phyloP scores from a whole-genome alignment of 768 basidiomycete genomes.

The Naganishia kalamii region DNA sequence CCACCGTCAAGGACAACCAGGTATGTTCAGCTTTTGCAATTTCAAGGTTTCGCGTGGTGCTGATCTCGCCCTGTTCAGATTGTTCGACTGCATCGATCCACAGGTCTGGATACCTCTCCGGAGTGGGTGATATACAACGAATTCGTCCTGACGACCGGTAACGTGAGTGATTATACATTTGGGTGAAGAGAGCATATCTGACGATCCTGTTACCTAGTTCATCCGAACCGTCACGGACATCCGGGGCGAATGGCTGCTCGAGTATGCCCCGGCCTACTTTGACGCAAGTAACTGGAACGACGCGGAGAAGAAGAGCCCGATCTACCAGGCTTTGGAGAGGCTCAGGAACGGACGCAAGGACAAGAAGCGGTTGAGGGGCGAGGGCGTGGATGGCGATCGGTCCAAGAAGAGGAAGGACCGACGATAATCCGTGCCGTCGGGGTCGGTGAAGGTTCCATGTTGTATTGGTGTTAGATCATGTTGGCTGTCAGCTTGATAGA shows the following conservation, averaged over 20 bases:
- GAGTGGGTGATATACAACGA: slow-evolving; percentile 93
- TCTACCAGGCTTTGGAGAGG: slow-evolving; percentile 17
- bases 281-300: slow-evolving; percentile 50
- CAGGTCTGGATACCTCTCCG: slow-evolving; percentile 76
- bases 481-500: neutral
- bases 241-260: slow-evolving; percentile 74
- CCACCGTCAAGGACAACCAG: slow-evolving; percentile 94
- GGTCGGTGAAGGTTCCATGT: neutral
- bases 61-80: slow-evolving; percentile 48
- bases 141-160: slow-evolving; percentile 77
- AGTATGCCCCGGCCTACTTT: slow-evolving; percentile 62
- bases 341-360: slow-evolving; percentile 12
- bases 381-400: slow-evolving; percentile 8
- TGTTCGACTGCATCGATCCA: slow-evolving; percentile 75
- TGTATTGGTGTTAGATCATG: neutral
- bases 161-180: too few species aligned
- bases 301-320: slow-evolving; percentile 15
- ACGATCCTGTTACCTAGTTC: slow-evolving; percentile 50
- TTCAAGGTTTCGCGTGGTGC: slow-evolving; percentile 16
- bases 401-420: slow-evolving; percentile 16
- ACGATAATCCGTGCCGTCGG: neutral
- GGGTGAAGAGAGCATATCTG: too few species aligned
- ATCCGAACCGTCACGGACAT: slow-evolving; percentile 89
- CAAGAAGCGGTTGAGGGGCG: slow-evolving; percentile 10
- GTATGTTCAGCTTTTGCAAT: slow-evolving; percentile 46